Percentiles rank a stretch among this genome's conserved stretches.
Evolutionary conservation across 306 rosid species (phyloP).

Genomic region (Medicago truncatula): DNA sequence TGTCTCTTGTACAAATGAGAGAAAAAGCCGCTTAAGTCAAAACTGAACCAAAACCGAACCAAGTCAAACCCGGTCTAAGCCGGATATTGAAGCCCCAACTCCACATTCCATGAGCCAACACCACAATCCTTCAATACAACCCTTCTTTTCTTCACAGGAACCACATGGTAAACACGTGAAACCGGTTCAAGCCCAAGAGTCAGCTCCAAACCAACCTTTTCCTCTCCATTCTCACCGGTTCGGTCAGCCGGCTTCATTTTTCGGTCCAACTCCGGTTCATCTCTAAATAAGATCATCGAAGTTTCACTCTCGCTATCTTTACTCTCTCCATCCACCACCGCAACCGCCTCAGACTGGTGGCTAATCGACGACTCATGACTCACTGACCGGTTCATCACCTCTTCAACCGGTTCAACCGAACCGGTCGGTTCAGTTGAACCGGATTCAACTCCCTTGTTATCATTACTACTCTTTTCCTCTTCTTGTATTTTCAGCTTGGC

Average conservation of each 20-base stretch:
- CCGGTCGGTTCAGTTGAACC: constrained; percentile 26
- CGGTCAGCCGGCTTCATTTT: constrained; percentile 18
- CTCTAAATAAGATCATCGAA: constrained; percentile 49
- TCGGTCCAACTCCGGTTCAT: constrained; percentile 56
- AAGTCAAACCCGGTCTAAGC: constrained; percentile 13
- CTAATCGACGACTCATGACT: constrained; percentile 93
- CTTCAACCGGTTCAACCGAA: constrained; percentile 31
- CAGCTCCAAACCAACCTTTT: constrained; percentile 65
- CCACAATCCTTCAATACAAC: constrained; percentile 41
- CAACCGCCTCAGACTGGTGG: constrained; percentile 78
- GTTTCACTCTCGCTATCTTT: constrained; percentile 79
- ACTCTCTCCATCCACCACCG: constrained; percentile 57
- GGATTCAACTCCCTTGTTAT: neutral
- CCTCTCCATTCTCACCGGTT: constrained; percentile 24
- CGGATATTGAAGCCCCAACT: constrained; percentile 57
- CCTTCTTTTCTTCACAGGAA: constrained; percentile 84
- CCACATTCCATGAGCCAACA: constrained; percentile 44
- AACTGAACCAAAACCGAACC: constrained; percentile 39
- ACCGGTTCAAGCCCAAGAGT: constrained; percentile 76
- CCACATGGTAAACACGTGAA: constrained; percentile 59
- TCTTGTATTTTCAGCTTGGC: constrained; percentile 49
- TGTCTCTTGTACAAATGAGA: constrained; percentile 35
- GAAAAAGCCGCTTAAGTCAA: constrained; percentile 48
- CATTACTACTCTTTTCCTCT: constrained; percentile 3
- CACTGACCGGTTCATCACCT: constrained; percentile 60